A percentile compares a stretch with the other conserved stretches of the same genome.
These are phyloP conservation scores for Dendrobium officinale DNA, from an alignment of 106 monocot genomes.

Conservation along the genomic window DNA sequence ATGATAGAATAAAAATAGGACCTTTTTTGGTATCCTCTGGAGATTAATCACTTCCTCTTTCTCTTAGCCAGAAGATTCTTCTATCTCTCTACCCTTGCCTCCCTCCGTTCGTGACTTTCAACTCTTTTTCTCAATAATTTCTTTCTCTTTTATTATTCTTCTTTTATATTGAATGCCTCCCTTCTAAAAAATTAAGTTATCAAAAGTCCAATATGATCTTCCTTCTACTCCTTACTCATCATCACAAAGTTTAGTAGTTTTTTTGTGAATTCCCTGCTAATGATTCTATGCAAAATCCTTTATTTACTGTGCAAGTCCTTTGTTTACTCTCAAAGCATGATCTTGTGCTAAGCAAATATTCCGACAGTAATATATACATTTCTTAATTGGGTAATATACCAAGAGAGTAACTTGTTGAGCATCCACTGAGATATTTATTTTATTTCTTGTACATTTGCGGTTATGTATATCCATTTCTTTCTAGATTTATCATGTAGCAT, in stretches of 20 bases:
- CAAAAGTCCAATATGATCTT: neutral
- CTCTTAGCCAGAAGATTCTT: too few species aligned
- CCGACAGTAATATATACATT: neutral
- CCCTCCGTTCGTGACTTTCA: too few species aligned
- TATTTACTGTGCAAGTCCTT: neutral
- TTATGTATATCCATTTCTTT: neutral
- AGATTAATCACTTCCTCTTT: too few species aligned
- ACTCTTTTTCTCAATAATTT: too few species aligned
- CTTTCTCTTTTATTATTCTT: too few species aligned
- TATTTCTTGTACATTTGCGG: neutral
- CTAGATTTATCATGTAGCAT: neutral
- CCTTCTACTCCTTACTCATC: neutral
- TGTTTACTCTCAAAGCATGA: neutral
- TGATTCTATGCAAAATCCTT: neutral
- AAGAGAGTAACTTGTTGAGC: neutral
- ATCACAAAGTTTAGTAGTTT: neutral
- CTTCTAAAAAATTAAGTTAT: too few species aligned
- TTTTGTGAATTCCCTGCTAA: neutral
- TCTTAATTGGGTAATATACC: neutral
- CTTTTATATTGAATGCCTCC: too few species aligned
- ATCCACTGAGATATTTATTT: neutral
- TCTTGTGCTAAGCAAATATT: neutral
- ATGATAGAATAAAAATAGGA: too few species aligned
- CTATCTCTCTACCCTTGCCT: too few species aligned
- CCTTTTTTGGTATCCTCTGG: too few species aligned